Evolutionary conservation across 345 rosid genomes (phyloP).

Genomic region (Bretschneidera sinensis): DNA sequence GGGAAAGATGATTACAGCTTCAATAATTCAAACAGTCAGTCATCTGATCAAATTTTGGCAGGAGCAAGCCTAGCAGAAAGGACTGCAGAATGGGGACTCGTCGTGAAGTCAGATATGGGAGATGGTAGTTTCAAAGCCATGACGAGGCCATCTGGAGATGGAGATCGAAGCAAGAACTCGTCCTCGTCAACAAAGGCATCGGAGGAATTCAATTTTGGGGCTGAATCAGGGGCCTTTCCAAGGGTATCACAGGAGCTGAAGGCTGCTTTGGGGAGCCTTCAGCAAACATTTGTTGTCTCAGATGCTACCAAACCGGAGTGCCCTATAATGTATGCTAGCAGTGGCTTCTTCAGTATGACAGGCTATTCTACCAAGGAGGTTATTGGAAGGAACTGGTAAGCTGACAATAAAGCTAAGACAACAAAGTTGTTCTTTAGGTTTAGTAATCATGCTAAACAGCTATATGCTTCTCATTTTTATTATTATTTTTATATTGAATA

Average conservation of each 20-base stretch:
- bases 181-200: constrained; percentile 55
- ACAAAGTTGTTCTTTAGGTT: too few species aligned
- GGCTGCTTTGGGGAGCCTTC: constrained; percentile 77
- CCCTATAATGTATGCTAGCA: constrained; percentile 91
- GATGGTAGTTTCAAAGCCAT: constrained; percentile 46
- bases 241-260: constrained; percentile 85
- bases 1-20: constrained; percentile 1
- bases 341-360: constrained; percentile 91
- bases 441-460: too few species aligned
- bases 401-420: too few species aligned
- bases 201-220: constrained; percentile 43
- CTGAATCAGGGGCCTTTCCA: constrained; percentile 47
- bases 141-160: constrained; percentile 32
- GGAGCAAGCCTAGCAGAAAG: constrained; percentile 60
- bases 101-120: constrained; percentile 41
- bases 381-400: constrained; percentile 88
- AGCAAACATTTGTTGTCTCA: constrained; percentile 94
- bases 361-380: constrained; percentile 83
- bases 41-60: constrained; percentile 19
- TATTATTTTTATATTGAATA: too few species aligned
- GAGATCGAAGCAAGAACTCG: constrained; percentile 34
- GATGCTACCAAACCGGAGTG: constrained; percentile 86
- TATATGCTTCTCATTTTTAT: too few species aligned
- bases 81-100: constrained; percentile 88
- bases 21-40: constrained; percentile 2